Percentiles rank a stretch among this genome's conserved stretches.
Evolutionary conservation across 106 monocot genomes (phyloP).

Genomic region (Phalaenopsis equestris): DNA sequence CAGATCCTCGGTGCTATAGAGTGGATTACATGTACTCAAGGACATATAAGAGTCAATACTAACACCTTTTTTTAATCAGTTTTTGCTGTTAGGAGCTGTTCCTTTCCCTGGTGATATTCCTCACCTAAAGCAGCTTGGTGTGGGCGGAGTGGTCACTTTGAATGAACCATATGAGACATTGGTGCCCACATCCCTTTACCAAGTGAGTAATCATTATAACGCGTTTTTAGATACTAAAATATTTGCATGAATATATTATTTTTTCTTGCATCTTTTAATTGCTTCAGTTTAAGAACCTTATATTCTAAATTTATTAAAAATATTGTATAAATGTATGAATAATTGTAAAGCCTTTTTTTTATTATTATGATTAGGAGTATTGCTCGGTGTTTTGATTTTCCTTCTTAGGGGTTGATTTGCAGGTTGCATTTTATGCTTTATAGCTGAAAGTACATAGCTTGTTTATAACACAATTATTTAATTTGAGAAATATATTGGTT

Average conservation of each 20-base stretch:
- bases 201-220: slow-evolving; percentile 36
- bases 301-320: not conserved
- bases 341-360: not conserved
- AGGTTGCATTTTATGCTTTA: not conserved
- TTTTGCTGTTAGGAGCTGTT: slow-evolving; percentile 87
- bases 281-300: not conserved
- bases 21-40: not conserved
- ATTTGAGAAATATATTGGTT: not conserved
- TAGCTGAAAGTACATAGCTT: not conserved
- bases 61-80: slow-evolving; percentile 43
- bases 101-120: slow-evolving; percentile 86
- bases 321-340: not conserved
- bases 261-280: not conserved
- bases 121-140: slow-evolving; percentile 74
- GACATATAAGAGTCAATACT: not conserved
- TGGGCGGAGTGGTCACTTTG: slow-evolving; percentile 73
- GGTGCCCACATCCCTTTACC: slow-evolving; percentile 74
- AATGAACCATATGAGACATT: slow-evolving; percentile 93
- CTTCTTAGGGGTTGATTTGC: not conserved
- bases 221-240: not conserved
- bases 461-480: not conserved
- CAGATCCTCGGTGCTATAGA: not conserved
- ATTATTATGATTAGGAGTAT: not conserved
- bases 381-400: not conserved
- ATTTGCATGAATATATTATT: not conserved